A percentile compares a stretch with the other conserved stretches of the same genome.
Conservation (phyloP, 2,329 filamentous ascomycete genomes). For the Pseudodiploospora longispora region DNA sequence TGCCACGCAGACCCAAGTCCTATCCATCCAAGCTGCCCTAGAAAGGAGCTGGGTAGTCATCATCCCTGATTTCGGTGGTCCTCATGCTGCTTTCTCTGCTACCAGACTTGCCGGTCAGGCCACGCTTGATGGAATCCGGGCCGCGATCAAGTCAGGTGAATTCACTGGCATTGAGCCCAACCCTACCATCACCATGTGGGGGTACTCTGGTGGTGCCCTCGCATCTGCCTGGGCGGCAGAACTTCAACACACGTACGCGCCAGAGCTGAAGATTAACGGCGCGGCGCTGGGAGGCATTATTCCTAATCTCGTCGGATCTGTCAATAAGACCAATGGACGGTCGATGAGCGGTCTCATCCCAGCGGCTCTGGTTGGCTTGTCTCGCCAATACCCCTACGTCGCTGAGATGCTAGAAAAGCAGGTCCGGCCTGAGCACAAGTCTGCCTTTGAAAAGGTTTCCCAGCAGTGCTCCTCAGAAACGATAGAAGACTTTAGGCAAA, state of each 20-base stretch:
- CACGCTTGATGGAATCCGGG: slow-evolving; percentile 35
- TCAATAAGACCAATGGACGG: slow-evolving; percentile 11
- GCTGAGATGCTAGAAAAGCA: slow-evolving; percentile 8
- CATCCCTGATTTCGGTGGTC: slow-evolving; percentile 39
- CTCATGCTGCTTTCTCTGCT: slow-evolving; percentile 33
- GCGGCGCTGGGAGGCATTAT: slow-evolving; percentile 17
- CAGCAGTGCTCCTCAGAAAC: slow-evolving; percentile 18
- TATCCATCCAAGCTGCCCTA: slow-evolving; percentile 21
- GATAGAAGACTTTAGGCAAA: slow-evolving; percentile 18
- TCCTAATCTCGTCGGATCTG: slow-evolving; percentile 11
- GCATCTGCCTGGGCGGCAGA: slow-evolving; percentile 16
- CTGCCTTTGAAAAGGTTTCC: slow-evolving; percentile 22
- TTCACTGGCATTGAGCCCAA: slow-evolving; percentile 22
- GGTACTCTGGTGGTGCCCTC: slow-evolving; percentile 19
- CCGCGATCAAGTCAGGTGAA: slow-evolving; percentile 21
- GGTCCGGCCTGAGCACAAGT: slow-evolving; percentile 11
- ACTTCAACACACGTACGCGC: slow-evolving; percentile 18
- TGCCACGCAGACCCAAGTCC: slow-evolving; percentile 14
- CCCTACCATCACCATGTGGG: slow-evolving; percentile 36
- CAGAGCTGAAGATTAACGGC: slow-evolving; percentile 16
- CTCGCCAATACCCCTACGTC: slow-evolving; percentile 15
- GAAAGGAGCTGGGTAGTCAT: slow-evolving; percentile 38
- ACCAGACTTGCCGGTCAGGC: slow-evolving; percentile 33
- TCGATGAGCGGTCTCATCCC: slow-evolving; percentile 14
- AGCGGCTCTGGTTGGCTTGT: slow-evolving; percentile 14